Conservation (phyloP, 768 basidiomycete species). For the Dendrothele bispora region DNA sequence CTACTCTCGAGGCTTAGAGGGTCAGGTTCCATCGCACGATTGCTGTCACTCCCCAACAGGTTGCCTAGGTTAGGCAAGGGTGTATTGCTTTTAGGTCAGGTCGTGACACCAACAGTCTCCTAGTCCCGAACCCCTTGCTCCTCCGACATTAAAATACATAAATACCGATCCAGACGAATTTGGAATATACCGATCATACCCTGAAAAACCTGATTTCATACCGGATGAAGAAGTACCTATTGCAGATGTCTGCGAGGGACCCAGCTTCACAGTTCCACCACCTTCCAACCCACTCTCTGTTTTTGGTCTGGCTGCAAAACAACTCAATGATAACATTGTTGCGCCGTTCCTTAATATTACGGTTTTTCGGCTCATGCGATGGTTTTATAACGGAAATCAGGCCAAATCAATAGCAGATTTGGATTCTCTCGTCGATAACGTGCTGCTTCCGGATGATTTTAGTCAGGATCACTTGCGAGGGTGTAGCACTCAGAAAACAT, state of each 20-base stretch:
- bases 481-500: slow-evolving; percentile 12
- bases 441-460: slow-evolving; percentile 24
- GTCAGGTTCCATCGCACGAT: too few relatives aligned
- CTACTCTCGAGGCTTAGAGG: too few relatives aligned
- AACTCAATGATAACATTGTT: not conserved
- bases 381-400: slow-evolving; percentile 15
- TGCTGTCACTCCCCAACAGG: too few relatives aligned
- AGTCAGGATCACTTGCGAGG: slow-evolving; percentile 14
- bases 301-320: not conserved
- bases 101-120: too few relatives aligned
- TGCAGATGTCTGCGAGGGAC: not conserved
- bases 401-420: slow-evolving; percentile 22
- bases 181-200: not conserved
- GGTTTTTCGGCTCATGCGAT: slow-evolving; percentile 19
- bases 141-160: too few relatives aligned
- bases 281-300: not conserved
- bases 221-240: not conserved
- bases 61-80: too few relatives aligned
- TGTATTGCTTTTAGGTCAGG: too few relatives aligned
- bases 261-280: not conserved
- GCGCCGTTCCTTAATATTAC: slow-evolving; percentile 22
- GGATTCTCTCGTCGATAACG: slow-evolving; percentile 21
- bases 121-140: too few relatives aligned
- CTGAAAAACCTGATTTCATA: too few relatives aligned
- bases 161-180: not conserved